A percentile compares a stretch with the other conserved stretches of the same genome.
These are phyloP conservation scores for Balakata baccata DNA, from an alignment of 345 rosid genomes.

Conservation along the genomic window DNA sequence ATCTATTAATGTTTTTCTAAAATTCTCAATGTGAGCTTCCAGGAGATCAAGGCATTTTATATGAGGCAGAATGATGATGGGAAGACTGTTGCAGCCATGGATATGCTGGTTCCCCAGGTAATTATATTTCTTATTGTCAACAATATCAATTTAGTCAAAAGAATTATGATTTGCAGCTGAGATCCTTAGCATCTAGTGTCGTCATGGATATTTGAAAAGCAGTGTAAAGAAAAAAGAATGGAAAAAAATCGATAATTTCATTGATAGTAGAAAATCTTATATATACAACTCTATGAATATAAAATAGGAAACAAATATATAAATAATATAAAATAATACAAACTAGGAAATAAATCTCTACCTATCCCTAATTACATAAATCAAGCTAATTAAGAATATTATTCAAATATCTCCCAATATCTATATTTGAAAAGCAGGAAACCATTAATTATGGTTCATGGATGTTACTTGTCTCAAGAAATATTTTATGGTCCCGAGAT, in stretches of 20 bases:
- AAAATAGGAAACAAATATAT: no score
- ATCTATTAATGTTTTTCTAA: constrained; percentile 7
- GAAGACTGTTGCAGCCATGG: constrained; percentile 99
- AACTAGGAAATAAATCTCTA: no score
- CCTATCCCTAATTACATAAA: no score
- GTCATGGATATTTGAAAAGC: no score
- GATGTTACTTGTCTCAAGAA: background rate
- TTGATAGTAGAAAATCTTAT: no score
- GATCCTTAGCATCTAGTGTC: background rate
- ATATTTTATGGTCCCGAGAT: no score
- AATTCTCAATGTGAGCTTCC: constrained; percentile 22
- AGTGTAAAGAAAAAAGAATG: no score
- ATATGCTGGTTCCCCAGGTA: constrained; percentile 96
- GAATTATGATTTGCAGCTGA: background rate
- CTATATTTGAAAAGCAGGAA: background rate
- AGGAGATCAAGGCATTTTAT: constrained; percentile 96
- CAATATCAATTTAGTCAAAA: background rate
- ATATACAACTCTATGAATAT: no score
- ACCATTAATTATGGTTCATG: background rate
- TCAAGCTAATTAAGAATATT: no score
- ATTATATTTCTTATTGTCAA: constrained; percentile 6
- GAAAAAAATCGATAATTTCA: no score
- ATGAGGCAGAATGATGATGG: constrained; percentile 98
- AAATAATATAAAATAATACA: no score
- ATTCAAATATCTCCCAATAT: no score